A percentile compares a stretch with the other conserved stretches of the same genome.
Evolutionary conservation across 768 basidiomycete species (phyloP).

Genomic region (Mycena latifolia): DNA sequence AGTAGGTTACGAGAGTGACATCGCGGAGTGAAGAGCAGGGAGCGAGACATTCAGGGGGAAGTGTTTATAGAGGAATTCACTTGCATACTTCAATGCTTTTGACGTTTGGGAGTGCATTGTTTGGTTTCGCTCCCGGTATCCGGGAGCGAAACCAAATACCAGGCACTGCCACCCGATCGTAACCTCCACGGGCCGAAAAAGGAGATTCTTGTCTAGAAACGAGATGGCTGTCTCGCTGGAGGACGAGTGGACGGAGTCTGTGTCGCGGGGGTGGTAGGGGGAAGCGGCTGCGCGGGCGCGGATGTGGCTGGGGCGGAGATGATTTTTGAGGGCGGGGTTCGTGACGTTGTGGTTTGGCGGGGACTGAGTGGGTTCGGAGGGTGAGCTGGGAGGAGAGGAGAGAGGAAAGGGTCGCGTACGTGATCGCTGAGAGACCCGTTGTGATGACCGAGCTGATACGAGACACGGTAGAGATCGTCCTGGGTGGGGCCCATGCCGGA

Average conservation of each 20-base stretch:
- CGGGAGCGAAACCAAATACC: too few relatives aligned
- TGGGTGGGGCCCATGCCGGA: slow-evolving; percentile 60
- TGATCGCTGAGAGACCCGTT: slow-evolving; percentile 59
- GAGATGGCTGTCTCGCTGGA: slow-evolving; percentile 92
- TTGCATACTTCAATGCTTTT: too few relatives aligned
- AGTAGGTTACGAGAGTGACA: too few relatives aligned
- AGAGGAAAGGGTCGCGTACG: slow-evolving; percentile 47
- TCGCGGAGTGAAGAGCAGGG: too few relatives aligned
- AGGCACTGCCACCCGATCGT: too few relatives aligned
- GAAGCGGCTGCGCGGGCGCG: slow-evolving; percentile 85
- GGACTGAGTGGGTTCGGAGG: slow-evolving; percentile 62
- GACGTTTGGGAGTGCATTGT: too few relatives aligned
- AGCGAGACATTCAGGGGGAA: too few relatives aligned
- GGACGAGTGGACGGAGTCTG: slow-evolving; percentile 88
- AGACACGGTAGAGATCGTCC: slow-evolving; percentile 80
- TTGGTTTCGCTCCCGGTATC: too few relatives aligned
- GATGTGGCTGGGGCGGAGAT: slow-evolving; percentile 80
- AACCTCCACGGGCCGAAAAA: too few relatives aligned
- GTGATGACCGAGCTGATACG: slow-evolving; percentile 66
- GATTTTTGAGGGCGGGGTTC: slow-evolving; percentile 83
- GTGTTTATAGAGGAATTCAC: too few relatives aligned
- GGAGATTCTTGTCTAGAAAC: too few relatives aligned
- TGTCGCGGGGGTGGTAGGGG: slow-evolving; percentile 88
- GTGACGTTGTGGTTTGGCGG: slow-evolving; percentile 82
- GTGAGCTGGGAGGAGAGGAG: slow-evolving; percentile 37